These are phyloP conservation scores for Dioszegia hungarica DNA, from an alignment of 768 basidiomycete species.

Conservation along the genomic window DNA sequence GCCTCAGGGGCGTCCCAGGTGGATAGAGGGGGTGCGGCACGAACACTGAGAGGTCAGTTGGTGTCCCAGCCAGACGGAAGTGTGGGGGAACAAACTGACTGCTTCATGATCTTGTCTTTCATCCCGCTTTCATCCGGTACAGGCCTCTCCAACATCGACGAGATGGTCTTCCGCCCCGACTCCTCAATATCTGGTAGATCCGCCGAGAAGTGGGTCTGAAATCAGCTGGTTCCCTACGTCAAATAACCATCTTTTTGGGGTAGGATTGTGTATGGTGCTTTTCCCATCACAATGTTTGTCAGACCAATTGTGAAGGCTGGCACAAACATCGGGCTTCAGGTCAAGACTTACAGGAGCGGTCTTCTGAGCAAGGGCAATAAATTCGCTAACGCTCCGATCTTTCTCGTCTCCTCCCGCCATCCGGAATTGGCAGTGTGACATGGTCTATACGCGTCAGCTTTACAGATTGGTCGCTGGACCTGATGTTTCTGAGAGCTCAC, in stretches of 20 bases:
- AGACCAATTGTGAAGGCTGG: too few species aligned
- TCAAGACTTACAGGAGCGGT: conserved; percentile 52
- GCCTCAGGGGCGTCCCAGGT: conserved; percentile 39
- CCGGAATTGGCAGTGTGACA: conserved; percentile 39
- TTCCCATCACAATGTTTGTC: too few species aligned
- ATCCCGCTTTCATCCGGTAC: conserved; percentile 26
- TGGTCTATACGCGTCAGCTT: conserved; percentile 19
- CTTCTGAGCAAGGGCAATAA: conserved; percentile 54
- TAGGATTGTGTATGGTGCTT: too few species aligned
- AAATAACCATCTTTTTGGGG: too few species aligned
- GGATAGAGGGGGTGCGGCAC: conserved; percentile 29
- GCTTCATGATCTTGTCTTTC: conserved; percentile 36
- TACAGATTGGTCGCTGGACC: neutral
- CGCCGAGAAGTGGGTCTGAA: conserved; percentile 52
- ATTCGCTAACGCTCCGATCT: conserved; percentile 57
- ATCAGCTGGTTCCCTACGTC: neutral
- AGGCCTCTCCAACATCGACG: conserved; percentile 54
- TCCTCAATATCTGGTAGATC: conserved; percentile 53
- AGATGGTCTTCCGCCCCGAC: conserved; percentile 55
- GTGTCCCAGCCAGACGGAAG: neutral
- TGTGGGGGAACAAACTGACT: conserved; percentile 16
- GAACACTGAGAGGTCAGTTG: conserved; percentile 17
- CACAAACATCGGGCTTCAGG: too few species aligned
- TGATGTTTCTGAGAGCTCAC: conserved; percentile 39
- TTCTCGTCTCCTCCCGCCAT: conserved; percentile 56